Evolutionary conservation across 1,284 basidiomycete species (phyloP).

Genomic region (Boletus semigastroideus): DNA sequence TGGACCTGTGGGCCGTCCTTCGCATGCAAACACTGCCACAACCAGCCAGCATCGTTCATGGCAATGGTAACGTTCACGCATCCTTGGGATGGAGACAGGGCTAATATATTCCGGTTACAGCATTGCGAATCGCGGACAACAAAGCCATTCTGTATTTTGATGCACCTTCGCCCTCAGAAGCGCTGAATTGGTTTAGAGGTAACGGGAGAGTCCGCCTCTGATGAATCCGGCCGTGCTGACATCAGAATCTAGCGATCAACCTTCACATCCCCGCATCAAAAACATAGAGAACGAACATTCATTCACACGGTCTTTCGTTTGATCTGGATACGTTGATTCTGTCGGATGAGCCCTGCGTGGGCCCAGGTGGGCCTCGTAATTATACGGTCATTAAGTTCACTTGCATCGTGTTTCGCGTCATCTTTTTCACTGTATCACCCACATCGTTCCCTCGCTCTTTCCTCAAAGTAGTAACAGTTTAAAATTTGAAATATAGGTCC

Average conservation of each 20-base stretch:
- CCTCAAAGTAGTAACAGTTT: slow-evolving; percentile 29
- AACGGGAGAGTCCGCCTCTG: not conserved
- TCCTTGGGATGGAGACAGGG: slow-evolving; percentile 5
- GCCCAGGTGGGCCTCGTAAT: slow-evolving; percentile 28
- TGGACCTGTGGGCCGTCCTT: slow-evolving; percentile 92
- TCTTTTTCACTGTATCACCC: slow-evolving; percentile 37
- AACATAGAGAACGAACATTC: slow-evolving; percentile 32
- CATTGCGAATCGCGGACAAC: slow-evolving; percentile 80
- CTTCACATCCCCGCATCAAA: slow-evolving; percentile 61
- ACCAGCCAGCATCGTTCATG: slow-evolving; percentile 87
- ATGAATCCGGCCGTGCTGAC: slow-evolving; percentile 3
- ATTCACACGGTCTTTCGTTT: slow-evolving; percentile 7
- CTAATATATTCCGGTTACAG: slow-evolving; percentile 38
- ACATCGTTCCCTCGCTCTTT: slow-evolving; percentile 19
- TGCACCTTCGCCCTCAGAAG: slow-evolving; percentile 77
- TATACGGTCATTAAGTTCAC: slow-evolving; percentile 39
- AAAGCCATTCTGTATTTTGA: slow-evolving; percentile 94
- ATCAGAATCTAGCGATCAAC: slow-evolving; percentile 52
- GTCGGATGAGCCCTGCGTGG: slow-evolving; percentile 13
- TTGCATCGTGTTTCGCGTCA: slow-evolving; percentile 33
- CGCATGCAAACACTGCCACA: slow-evolving; percentile 88
- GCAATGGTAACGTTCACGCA: slow-evolving; percentile 59
- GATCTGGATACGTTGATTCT: slow-evolving; percentile 7
- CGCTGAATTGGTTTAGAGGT: slow-evolving; percentile 90
- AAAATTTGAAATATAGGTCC: slow-evolving; percentile 10